A percentile compares a stretch with the other conserved stretches of the same genome.
These are phyloP conservation scores for Pichia kluyveri DNA, from an alignment of 805 yeast species.

Conservation along the genomic window DNA sequence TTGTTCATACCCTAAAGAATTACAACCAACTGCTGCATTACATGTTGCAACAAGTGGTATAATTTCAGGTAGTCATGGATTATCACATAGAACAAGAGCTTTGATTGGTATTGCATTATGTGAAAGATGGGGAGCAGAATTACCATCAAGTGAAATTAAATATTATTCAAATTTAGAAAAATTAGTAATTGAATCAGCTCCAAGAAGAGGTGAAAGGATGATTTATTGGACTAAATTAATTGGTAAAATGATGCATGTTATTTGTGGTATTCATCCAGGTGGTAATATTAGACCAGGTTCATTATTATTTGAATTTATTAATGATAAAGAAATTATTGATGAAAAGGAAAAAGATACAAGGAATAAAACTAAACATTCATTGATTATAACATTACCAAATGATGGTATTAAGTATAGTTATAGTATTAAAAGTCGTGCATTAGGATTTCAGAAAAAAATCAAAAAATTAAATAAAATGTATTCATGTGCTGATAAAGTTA, in stretches of 20 bases:
- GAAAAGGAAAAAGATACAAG: slow-evolving; percentile 6
- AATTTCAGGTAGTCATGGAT: slow-evolving; percentile 67
- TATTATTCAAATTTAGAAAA: slow-evolving; percentile 39
- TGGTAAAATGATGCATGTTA: slow-evolving; percentile 67
- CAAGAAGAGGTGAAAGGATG: slow-evolving; percentile 33
- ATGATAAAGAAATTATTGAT: slow-evolving; percentile 11
- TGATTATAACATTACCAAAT: slow-evolving; percentile 30
- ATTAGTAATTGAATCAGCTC: slow-evolving; percentile 36
- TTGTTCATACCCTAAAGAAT: slow-evolving; percentile 66
- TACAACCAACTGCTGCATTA: slow-evolving; percentile 66
- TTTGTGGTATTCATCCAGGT: slow-evolving; percentile 77
- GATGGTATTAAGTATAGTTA: slow-evolving; percentile 52
- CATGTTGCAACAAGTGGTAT: slow-evolving; percentile 68
- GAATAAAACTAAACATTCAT: slow-evolving; percentile 16
- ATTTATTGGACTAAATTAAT: slow-evolving; percentile 69
- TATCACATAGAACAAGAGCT: slow-evolving; percentile 64
- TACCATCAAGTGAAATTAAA: slow-evolving; percentile 46
- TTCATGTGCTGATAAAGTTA: slow-evolving; percentile 38
- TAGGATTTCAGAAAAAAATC: slow-evolving; percentile 50
- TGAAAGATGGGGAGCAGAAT: slow-evolving; percentile 77
- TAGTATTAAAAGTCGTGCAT: slow-evolving; percentile 48
- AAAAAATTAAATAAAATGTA: slow-evolving; percentile 43
- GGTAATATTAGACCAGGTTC: slow-evolving; percentile 62
- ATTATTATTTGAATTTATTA: slow-evolving; percentile 35
- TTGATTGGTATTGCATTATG: slow-evolving; percentile 65